A percentile compares a stretch with the other conserved stretches of the same genome.
Conservation (phyloP, 805 yeast genomes). For the Groenewaldozyma salmanticensis region DNA sequence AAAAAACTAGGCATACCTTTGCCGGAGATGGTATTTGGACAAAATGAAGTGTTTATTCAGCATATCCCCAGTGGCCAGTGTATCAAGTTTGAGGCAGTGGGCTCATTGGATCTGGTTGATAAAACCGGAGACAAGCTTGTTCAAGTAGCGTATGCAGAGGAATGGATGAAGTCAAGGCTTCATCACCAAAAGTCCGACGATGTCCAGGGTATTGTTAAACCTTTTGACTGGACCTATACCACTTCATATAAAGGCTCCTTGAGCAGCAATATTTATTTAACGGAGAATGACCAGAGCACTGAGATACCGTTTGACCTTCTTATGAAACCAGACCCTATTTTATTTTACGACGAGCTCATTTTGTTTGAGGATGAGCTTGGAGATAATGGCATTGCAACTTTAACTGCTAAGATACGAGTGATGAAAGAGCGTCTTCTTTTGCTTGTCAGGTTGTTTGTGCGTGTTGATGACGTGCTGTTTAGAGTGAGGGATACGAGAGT, state of each 20-base stretch:
- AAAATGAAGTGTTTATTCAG: conserved; percentile 51
- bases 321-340: conserved; percentile 68
- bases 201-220: conserved; percentile 56
- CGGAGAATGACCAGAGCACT: conserved; percentile 8
- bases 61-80: conserved; percentile 33
- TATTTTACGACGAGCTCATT: conserved; percentile 81
- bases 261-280: conserved; percentile 7
- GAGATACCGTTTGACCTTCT: conserved; percentile 64
- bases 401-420: conserved; percentile 73
- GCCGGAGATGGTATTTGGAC: conserved; percentile 97
- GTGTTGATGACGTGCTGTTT: conserved; percentile 85
- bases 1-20: conserved; percentile 61
- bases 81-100: conserved; percentile 64
- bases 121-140: conserved; percentile 43
- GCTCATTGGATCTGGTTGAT: conserved; percentile 55
- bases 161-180: conserved; percentile 48
- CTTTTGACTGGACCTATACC: conserved; percentile 96
- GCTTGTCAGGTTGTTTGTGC: conserved; percentile 65
- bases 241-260: conserved; percentile 57
- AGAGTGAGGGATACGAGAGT: conserved; percentile 78
- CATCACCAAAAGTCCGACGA: conserved; percentile 30
- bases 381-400: conserved; percentile 83
- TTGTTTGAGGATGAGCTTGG: conserved; percentile 93
- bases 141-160: conserved; percentile 77
- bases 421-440: conserved; percentile 74